Base-by-base conservation (phyloP, 345 rosid genomes). In the sweet orange (Citrus sinensis) region DNA sequence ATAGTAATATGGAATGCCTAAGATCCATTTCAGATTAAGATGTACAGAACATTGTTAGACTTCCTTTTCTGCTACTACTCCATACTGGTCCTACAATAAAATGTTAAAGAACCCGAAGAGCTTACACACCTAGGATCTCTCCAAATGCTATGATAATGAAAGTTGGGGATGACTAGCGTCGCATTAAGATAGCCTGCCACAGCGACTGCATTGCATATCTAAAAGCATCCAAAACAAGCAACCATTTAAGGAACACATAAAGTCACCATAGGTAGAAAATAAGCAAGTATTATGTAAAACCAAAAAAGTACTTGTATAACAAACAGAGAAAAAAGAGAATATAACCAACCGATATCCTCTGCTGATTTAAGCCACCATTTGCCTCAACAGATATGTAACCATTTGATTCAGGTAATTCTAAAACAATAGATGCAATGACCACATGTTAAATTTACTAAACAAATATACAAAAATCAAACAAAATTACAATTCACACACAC, bases 191-290 rank as follows among this genome's bases (percentile, higher is more conserved):
- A 92, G 85, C 98, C 99, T 5, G 99, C 99, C 85, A 97, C 97
- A 81, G 99, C 96, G 84, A 93, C 99, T 67, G 98, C 98, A 90
- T 97, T 94, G 92, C 99, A 93, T 90, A 94, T 94, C 99, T 97
- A 87, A 86, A 82, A 81, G 73, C 80, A 86, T 54, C 58, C 70
- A 80, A 13, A 79, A 58, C 16, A 32, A 65, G 56, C 39, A 85
- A 87, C 74, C 73, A 80, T 61, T 65, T 70, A 78, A 74, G 73
- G 75, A 70, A 77, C 42, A 74, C 65, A 80, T 40, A 80, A 80
- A 82, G 81, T 82, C 70, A 78, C 78, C 64, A 27, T 65, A 81
- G 54, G 66, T 68, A 56, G 70, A 69, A 60, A 75, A 77, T 22
- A 60, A 24, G 75, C 76, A 75, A 74, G 59, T 61, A 66, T 75